Base-by-base conservation (phyloP, 1,284 basidiomycete genomes). In the Thelephora terrestris region DNA sequence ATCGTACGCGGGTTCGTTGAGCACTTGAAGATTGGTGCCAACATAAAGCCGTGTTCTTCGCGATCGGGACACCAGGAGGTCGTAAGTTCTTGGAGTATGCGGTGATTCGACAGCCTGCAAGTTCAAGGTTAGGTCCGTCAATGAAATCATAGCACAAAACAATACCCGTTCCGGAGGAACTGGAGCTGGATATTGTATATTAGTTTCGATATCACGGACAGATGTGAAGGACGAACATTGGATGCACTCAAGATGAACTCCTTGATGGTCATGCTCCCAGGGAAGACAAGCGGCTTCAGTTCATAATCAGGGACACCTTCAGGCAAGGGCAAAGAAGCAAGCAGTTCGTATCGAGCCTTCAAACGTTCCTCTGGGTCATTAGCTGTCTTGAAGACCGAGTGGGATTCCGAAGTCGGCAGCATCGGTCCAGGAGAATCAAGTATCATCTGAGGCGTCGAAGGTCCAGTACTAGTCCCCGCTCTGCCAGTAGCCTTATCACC, bases 11-110 rank as follows among this genome's bases (percentile, higher is more conserved):
- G 81, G 57, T 85, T 85, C 12, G 85, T 87, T 60, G 58, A 79
- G 57, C 85, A 87, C 58, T 84, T 85, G 69, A 78, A 87, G 12
- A 74, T 58, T 0, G 85, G 84, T 1, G 76, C 70, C 46, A 87
- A 74, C 57, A 79, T 78, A 56, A 83, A 87, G 2, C 85, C 85
- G 50, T 87, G 84, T 55, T 87, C 85, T 64, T 88, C 85, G 39
- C 78, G 77, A 35, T 84, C 82, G 2, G 81, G 75, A 56, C 83
- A 85, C 85, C 85, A 88, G 27, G 71, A 69, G 2, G 85, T 85
- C 14, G 81, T 85, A 6, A 68, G 59, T 49, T 80, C 75, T 48
- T 82, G 75, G 40, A 88, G 70, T 38, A 81, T 71, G 43, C 78
- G 75, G 57, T 85, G 81, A 53, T 79, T 78, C 4, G 71, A 63